These are phyloP conservation scores for Cicer arietinum DNA, from an alignment of 306 rosid species.

Conservation along the genomic window DNA sequence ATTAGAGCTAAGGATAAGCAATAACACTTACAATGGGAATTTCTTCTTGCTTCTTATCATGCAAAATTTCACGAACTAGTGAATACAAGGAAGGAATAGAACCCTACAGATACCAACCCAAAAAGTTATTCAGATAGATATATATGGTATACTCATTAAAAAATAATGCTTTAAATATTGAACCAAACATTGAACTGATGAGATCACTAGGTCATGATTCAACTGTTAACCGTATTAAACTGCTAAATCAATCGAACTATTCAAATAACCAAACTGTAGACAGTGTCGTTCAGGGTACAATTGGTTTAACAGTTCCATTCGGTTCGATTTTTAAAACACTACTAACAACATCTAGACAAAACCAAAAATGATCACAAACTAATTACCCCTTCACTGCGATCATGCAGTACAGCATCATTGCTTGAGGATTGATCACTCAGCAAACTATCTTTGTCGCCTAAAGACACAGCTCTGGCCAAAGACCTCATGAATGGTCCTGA, in stretches of 20 bases:
- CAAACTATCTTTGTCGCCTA: constrained; percentile 56
- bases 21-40: constrained; percentile 69
- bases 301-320: background rate
- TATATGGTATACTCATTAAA: constrained; percentile 1
- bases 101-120: constrained; percentile 59
- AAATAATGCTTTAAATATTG: background rate
- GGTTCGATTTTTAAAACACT: background rate
- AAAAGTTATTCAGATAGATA: constrained; percentile 14
- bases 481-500: constrained; percentile 65
- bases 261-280: background rate
- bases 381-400: constrained; percentile 62
- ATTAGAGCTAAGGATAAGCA: constrained; percentile 16
- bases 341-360: background rate
- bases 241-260: background rate
- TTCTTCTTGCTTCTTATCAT: constrained; percentile 76
- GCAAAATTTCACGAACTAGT: constrained; percentile 69
- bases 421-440: constrained; percentile 48
- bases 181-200: background rate
- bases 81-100: constrained; percentile 58
- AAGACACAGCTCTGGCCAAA: constrained; percentile 47
- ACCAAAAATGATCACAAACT: constrained; percentile 56
- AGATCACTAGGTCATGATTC: background rate
- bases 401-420: constrained; percentile 48
- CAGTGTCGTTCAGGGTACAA: background rate
- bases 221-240: background rate